phyloP scores from a whole-genome alignment of 2,329 filamentous ascomycete genomes.

The Pestalotiopsis sp. region DNA sequence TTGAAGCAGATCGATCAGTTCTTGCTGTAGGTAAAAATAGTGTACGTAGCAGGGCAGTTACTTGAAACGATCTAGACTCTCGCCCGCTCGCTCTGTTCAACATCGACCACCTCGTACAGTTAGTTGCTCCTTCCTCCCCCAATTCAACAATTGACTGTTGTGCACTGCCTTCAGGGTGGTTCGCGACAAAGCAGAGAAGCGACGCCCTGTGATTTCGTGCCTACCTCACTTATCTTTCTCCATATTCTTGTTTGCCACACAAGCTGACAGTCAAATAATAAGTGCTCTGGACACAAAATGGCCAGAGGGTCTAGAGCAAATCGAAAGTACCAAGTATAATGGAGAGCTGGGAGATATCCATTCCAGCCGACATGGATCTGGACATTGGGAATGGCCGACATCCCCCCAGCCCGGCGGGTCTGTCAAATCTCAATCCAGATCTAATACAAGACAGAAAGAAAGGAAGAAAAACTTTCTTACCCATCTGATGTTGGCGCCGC shows the following conservation, averaged over 20 bases:
- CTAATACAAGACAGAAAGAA: background rate
- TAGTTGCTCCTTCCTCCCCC: background rate
- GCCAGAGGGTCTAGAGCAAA: background rate
- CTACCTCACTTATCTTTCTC: too few relatives aligned
- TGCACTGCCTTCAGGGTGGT: background rate
- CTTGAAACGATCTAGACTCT: background rate
- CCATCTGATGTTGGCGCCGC: background rate
- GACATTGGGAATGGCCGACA: background rate
- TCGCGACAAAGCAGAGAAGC: background rate
- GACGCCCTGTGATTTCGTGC: too few relatives aligned
- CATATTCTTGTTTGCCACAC: too few relatives aligned
- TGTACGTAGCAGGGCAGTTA: too few relatives aligned
- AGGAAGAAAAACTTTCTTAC: background rate
- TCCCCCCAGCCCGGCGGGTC: conserved; percentile 1
- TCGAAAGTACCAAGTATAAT: background rate
- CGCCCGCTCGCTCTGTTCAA: background rate
- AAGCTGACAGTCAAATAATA: too few relatives aligned
- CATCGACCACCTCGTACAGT: background rate
- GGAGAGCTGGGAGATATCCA: background rate
- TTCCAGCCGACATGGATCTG: background rate
- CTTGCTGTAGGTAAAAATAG: background rate
- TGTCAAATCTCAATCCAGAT: conserved; percentile 11
- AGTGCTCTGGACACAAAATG: background rate
- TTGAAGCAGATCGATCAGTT: background rate
- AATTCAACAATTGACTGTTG: background rate